phyloP scores from a whole-genome alignment of 1,139 yeast genomes.

The Candida sp. region DNA sequence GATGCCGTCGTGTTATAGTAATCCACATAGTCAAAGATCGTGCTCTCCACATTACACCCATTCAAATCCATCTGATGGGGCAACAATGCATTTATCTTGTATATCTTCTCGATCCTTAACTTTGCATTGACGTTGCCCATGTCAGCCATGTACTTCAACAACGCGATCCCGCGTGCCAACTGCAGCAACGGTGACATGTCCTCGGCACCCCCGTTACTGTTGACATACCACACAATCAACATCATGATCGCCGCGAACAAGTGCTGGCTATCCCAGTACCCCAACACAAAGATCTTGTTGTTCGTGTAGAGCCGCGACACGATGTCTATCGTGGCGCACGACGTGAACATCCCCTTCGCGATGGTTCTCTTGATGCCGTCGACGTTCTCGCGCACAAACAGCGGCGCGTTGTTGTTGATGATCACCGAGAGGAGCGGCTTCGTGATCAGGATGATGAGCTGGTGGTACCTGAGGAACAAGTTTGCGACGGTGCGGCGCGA shows the following conservation, averaged over 20 bases:
- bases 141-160: slow-evolving; percentile 42
- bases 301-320: slow-evolving; percentile 36
- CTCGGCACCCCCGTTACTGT: slow-evolving; percentile 19
- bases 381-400: slow-evolving; percentile 25
- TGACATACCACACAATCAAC: slow-evolving; percentile 40
- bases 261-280: slow-evolving; percentile 59
- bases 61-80: slow-evolving; percentile 18
- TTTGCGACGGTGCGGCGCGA: slow-evolving; percentile 35
- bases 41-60: slow-evolving; percentile 7
- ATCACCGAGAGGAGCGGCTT: slow-evolving; percentile 50
- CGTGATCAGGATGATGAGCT: slow-evolving; percentile 45
- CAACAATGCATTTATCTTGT: slow-evolving; percentile 22
- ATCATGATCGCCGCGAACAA: slow-evolving; percentile 47
- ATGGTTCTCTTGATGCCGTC: slow-evolving; percentile 37
- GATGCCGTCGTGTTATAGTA: not conserved
- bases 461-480: slow-evolving; percentile 50
- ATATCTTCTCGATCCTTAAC: slow-evolving; percentile 26
- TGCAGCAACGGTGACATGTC: slow-evolving; percentile 23
- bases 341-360: slow-evolving; percentile 41
- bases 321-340: slow-evolving; percentile 45
- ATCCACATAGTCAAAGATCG: slow-evolving; percentile 6
- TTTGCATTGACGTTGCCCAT: slow-evolving; percentile 48
- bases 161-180: slow-evolving; percentile 35
- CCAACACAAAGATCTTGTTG: slow-evolving; percentile 44
- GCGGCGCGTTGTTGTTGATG: slow-evolving; percentile 33